A percentile compares a stretch with the other conserved stretches of the same genome.
These are phyloP conservation scores for Teratosphaeria nubilosa DNA, from an alignment of 2,329 filamentous ascomycete species.

Conservation along the genomic window DNA sequence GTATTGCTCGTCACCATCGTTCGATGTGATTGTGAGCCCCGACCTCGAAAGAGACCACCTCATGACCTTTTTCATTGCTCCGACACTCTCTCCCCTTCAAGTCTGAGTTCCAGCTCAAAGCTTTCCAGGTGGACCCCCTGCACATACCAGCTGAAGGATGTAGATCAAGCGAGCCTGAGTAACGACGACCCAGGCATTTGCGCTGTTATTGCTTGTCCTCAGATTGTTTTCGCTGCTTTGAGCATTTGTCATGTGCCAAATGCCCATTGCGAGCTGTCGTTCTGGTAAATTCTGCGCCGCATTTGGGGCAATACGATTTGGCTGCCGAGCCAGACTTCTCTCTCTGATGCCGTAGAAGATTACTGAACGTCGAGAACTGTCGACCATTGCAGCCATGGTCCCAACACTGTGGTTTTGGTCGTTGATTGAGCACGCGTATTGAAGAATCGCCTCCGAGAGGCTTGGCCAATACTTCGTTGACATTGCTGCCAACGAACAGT, in stretches of 20 bases:
- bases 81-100: neutral
- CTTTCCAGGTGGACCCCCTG: neutral
- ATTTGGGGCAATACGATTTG: constrained; percentile 83
- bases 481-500: constrained; percentile 14
- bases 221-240: constrained; percentile 54
- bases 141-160: neutral
- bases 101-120: neutral
- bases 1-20: neutral
- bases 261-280: constrained; percentile 85
- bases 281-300: constrained; percentile 85
- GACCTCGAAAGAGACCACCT: neutral
- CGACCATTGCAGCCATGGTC: constrained; percentile 94
- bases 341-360: constrained; percentile 80
- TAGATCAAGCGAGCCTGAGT: neutral
- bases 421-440: constrained; percentile 26
- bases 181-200: neutral
- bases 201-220: constrained; percentile 13
- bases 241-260: constrained; percentile 75
- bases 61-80: neutral
- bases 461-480: constrained; percentile 15
- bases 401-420: constrained; percentile 90
- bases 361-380: constrained; percentile 94
- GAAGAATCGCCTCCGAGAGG: constrained; percentile 14
- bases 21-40: neutral
- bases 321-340: constrained; percentile 87